Base-by-base conservation (phyloP, 805 yeast genomes). In the Candida maltosa region DNA sequence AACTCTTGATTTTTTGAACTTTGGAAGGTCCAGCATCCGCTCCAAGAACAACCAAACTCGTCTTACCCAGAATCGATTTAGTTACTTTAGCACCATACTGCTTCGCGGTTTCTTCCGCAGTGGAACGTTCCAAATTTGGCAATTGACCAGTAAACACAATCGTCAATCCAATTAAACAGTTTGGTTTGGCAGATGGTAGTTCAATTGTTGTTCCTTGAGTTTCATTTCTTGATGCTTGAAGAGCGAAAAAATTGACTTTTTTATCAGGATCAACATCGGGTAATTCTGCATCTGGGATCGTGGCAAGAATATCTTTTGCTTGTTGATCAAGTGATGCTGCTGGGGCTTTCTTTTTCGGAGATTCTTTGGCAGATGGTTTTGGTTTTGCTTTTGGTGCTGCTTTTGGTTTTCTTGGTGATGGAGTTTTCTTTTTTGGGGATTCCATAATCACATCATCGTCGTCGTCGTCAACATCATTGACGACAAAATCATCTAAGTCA, bases 21-120 rank as follows among this genome's bases (percentile, higher is more conserved):
- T 93, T 93, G n/a, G 87, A 79, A 2, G 97, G 97, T 1, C 98
- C 98, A 2, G 98, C 97, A 46, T 93, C 97, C 34, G 75, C 87
- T 6, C 98, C 98, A 20, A 93, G 69, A 1, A 93, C 97, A 2
- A 91, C 95, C 30, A 88, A 69, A 16, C 87, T 76, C 1, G 98
- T 93, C 50, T 83, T 86, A 8, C 87, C 78, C 37, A 93, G 84
- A 17, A 91, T 82, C 0, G 95, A 76, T 48, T 86, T 79, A 4
- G 94, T 86, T 12, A 91, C 95, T 48, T 80, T 80, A 3, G 96
- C 98, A 11, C 98, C 98, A 51, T 91, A 87, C 43, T 75, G 72
- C 48, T 86, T 81, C 4, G 96, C 95, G 9, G 85, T 52, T 16
- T 73, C 68, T 51, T 86, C 94, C 19, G 89, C 80, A 15, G 76